Base-by-base conservation (phyloP, 306 rosid genomes). In the Glycyrrhiza uralensis region DNA sequence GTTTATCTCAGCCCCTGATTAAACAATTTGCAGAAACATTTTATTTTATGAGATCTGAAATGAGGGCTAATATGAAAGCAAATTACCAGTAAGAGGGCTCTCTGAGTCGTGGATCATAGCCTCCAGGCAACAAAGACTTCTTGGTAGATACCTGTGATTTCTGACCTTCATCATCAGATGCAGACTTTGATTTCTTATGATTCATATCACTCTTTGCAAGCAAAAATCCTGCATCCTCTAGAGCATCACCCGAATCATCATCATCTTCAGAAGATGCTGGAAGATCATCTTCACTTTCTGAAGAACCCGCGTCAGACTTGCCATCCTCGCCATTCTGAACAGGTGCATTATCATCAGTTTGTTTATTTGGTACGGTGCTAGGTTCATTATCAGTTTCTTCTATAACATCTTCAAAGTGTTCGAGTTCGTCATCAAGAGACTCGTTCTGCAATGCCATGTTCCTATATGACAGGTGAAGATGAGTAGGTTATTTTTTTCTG, bases 41-140 rank as follows among this genome's bases (percentile, higher is more conserved):
- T 13, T 32, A 13, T 6, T 64, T 42, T 18, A 36, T 28, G 42
- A 41, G 42, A n/a, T 28, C 24, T 44, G 32, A 32, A 51, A 69
- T 57, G 35, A 47, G 52, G 22, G 30, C 17, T 32, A 19, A 54
- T 15, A 7, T 36, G 18, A 58, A 79, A 69, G 76, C 24, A 35
- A 73, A 77, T 77, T 61, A 93, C 98, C 98, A 93, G 75, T 79
- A 91, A 39, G 90, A 82, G 44, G 96, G 97, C 38, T 94, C 96
- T 73, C 98, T 81, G 79, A 76, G 90, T 69, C 90, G 90, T 1
- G 92, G 96, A 79, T 91, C 80, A 59, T 91, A 94, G 57, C 91
- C 99, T 79, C 96, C 96, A 60, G 92, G 99, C 71, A 87, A 80
- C 62, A 39, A 30, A 69, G 83, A 77, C 65, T 62, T 82, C 69